Evolutionary conservation across 108 stramenopile species (phyloP), one percentile per base, ranked within the genome.

Genomic region (Schizochytrium sp.): DNA sequence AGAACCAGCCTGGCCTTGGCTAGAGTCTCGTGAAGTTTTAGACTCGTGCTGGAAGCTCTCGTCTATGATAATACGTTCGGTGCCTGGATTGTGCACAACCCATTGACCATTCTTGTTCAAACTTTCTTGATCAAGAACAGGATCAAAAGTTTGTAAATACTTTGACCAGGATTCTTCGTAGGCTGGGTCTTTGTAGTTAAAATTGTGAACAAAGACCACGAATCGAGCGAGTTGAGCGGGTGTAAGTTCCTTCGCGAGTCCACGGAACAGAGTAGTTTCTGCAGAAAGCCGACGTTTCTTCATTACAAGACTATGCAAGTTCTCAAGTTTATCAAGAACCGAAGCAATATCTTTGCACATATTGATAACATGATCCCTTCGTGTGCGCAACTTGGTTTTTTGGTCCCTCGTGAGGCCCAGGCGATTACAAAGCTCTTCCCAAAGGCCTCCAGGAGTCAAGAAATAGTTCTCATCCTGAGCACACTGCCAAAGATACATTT

Each of bases 401-500:
- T 83, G 76, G 50, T 83, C 76, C 1, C 53, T 17, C 50, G 50
- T 83, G 28, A 83, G 40, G 76, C 53, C 76, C 28, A 83, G 76
- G 2, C 76, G 47, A 28, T 0, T 83, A n/a, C 76, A 55, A 38
- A 83, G 76, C 76, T 83, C 76, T 0, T 83, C 76, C 76, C 76
- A 83, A 1, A 83, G 76, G 0, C 76, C 76, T 17, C 76, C 76
- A 5, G 76, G 8, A 8, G 76, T 83, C 15, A 13, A 53, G 55
- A 83, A 83, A 53, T 83, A 83, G 28, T 47, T 55, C 53, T 83
- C 76, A 40, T 83, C 76, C 47, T 83, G 76, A 17, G 76, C 76
- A 42, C 50, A 55, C 76, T 83, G 76, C 76, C 76, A 83, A 8
- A 83, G 53, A 53, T 83, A 83, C 76, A 83, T 83, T 83, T 83